Evolutionary conservation across 2,329 filamentous ascomycete species (phyloP), one percentile per base, ranked within the genome.

Genomic region (Penicillium frequentans): DNA sequence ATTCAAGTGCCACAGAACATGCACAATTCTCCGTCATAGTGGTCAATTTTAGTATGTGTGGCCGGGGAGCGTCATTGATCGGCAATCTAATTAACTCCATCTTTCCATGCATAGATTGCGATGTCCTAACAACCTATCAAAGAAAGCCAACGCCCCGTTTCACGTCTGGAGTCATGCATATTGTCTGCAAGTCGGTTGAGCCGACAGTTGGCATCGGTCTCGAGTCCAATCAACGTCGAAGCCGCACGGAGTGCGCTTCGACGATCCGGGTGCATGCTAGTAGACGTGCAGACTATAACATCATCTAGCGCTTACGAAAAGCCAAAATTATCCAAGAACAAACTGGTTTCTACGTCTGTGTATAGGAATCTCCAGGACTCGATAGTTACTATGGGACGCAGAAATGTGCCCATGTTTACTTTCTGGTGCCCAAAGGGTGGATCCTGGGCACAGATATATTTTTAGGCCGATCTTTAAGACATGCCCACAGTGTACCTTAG

Each of bases 111-210:
- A 54, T 58, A 53, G 33, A 55, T 52, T 49, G 23, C 46, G 27
- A 56, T 50, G 46, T 29, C 21, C 29, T 42, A 13, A n/a, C 35
- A 47, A 19, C 58, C 61, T 65, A 60, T 64, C 54, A 58, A 31
- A 33, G 26, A n/a, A 19, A 13, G 23, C 3, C n/a, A 47, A 43
- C 33, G 45, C 27, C 46, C 43, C 26, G 49, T 56, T 55, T 55
- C 45, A 54, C 21, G 24, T 58, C 49, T 53, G 27, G 24, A 35
- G 52, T 39, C 31, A 26, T 52, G 54, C 54, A 56, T 13, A 26
- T 3, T 31, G 27, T 11, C 37, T 50, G 27, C 31, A 50, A 46
- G 21, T 21, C n/a, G n/a, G 27, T 24, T 23, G 31, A 51, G 33
- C 55, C 29, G 51, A 54, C 51, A 51, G 51, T 50, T 57, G 50